Base-by-base conservation (phyloP, 768 basidiomycete genomes). In the Leccinum obscurum region DNA sequence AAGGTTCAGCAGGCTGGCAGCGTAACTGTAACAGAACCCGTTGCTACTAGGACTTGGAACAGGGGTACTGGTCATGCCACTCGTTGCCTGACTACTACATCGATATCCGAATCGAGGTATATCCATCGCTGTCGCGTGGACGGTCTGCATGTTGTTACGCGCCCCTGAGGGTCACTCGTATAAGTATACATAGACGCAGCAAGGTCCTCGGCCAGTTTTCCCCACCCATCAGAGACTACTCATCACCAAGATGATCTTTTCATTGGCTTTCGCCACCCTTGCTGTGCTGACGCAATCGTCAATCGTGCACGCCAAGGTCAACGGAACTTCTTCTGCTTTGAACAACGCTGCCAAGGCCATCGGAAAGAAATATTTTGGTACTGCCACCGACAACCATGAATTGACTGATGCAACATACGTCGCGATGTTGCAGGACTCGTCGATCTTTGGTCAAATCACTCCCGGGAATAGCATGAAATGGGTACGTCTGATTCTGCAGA, bases 311-410 rank as follows among this genome's bases (percentile, higher is more conserved):
- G 41, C 17, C n/a, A 9, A n/a, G 57, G 53, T 44, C 13, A 26
- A 39, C 56, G 46, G n/a, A n/a, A 53, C 48, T 7, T 39, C 48
- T 7, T 39, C 60, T 32, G n/a, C 57, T 44, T 63, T 81, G 11
- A 72, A 81, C 66, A 64, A 59, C 5, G 71, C 74, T 5, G 78
- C 80, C 3, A 75, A 70, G 64, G 67, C 73, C 3, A 72, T 76
- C 44, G 2, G 81, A 80, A 68, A 63, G 74, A 7, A 20, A 20
- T 83, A 82, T 72, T 81, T 81, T 54, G 80, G 81, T 35, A 70
- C 76, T 52, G 81, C 81, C 24, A 81, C 81, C 2, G 80, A 81
- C 67, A 81, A 79, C 68, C 68, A 71, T 1, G 80, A 82, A 68
- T 68, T 83, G 39, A 71, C 62, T 17, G 76, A 83, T 58, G 60